phyloP scores from a whole-genome alignment of 2,329 filamentous ascomycete genomes.

The Albifimbria verrucaria region DNA sequence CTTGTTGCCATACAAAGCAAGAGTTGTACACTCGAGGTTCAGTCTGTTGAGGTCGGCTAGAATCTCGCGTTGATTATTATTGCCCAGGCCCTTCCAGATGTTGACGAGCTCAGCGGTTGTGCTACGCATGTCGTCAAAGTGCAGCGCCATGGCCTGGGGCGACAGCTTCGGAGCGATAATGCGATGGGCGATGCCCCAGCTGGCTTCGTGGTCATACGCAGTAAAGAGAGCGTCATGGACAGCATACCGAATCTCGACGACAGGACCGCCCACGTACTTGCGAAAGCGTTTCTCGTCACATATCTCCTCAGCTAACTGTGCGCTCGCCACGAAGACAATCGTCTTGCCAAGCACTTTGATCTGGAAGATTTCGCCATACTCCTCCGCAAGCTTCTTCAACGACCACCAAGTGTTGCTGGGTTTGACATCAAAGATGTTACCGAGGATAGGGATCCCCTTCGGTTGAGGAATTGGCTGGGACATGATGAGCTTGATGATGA shows the following conservation, averaged over 20 bases:
- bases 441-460: conserved; percentile 30
- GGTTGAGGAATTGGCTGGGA: conserved; percentile 31
- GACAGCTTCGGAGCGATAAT: conserved; percentile 47
- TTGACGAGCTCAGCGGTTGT: conserved; percentile 45
- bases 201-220: conserved; percentile 44
- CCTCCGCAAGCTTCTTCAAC: conserved; percentile 30
- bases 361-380: conserved; percentile 36
- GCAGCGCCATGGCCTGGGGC: conserved; percentile 25
- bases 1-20: conserved; percentile 49
- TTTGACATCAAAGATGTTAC: conserved; percentile 32
- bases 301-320: conserved; percentile 44
- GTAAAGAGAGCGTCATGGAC: conserved; percentile 53
- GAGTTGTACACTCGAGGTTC: conserved; percentile 48
- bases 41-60: conserved; percentile 50
- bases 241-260: conserved; percentile 48
- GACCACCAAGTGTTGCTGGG: conserved; percentile 33
- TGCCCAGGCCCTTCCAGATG: conserved; percentile 42
- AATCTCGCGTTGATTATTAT: conserved; percentile 37
- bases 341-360: conserved; percentile 30
- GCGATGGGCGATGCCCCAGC: conserved; percentile 49
- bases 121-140: conserved; percentile 46
- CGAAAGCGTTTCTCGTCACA: conserved; percentile 53
- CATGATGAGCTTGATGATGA: too few relatives aligned
- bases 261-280: conserved; percentile 50
- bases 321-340: conserved; percentile 43